Evolutionary conservation across 768 basidiomycete species (phyloP), one percentile per base, ranked within the genome.

Genomic region (Boletus tomentosulus): DNA sequence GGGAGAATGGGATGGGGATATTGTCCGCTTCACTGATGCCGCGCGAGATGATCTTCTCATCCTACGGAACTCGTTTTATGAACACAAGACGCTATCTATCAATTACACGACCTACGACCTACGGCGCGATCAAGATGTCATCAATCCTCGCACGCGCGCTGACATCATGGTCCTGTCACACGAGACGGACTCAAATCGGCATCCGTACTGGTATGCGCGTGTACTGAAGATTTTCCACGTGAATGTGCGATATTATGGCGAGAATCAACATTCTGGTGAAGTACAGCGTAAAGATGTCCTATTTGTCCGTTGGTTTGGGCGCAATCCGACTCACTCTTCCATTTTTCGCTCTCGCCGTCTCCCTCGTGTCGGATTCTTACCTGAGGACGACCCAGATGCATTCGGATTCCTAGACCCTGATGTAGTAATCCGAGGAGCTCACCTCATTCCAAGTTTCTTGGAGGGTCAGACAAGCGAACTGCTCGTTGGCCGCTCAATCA

Each of bases 141-240:
- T 79, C 55, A 76, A 77, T 46, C 68, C 72, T 28, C 28, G 8
- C 3, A 71, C 62, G 1, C 66, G 74, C 7, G 27, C 66, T 12
- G 63, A 76, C 49, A 56, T 80, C 33, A 74, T 77, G 70, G 57
- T 74, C 8, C 60, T 67, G 1, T 49, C 67, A 10, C 45, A 53
- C 2, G 48, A 53, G 4, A 71, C 76, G 43, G 45, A 50, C 11
- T 39, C 47, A 4, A 28, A 28, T 28, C 69, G 76, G 41, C 35
- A 28, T 11, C 47, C 35, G 5, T 35, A 35, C 35, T 35, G 35
- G 35, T 35, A 35, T 16, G 15, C 35, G 8, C 15, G 15, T 13
- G 35, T 48, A 12, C 1, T 48, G 4, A 22, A 15, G 22, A 38
- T 48, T 22, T 48, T 48, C n/a, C 47, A 48, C 22, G 25, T 44